Conservation (phyloP, 1,284 basidiomycete species). For the Pyrrhoderma lamaoense region DNA sequence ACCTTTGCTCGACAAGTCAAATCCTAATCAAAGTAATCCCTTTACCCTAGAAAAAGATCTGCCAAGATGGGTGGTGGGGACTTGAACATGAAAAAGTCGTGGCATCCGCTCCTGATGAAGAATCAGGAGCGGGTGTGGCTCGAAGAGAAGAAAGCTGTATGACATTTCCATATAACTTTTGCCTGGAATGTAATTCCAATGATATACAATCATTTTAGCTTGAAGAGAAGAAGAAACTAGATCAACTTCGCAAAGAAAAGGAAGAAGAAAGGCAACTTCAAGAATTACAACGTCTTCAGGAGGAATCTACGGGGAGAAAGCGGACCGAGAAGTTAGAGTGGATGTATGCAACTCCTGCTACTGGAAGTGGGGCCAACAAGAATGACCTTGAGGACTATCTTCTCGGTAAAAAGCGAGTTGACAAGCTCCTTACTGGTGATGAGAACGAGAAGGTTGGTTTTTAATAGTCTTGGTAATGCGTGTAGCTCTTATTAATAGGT, state of each 20-base stretch:
- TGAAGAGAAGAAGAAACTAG: slow-evolving; percentile 97
- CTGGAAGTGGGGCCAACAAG: slow-evolving; percentile 72
- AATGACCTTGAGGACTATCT: slow-evolving; percentile 96
- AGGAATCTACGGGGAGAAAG: slow-evolving; percentile 92
- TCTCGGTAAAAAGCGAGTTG: slow-evolving; percentile 96
- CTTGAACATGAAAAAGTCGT: slow-evolving; percentile 96
- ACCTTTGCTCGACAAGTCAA: no score
- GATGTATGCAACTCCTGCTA: slow-evolving; percentile 97
- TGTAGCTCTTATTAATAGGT: background rate
- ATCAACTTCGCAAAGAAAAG: slow-evolving; percentile 93
- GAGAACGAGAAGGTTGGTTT: slow-evolving; percentile 72
- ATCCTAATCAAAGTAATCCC: no score
- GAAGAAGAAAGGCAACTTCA: slow-evolving; percentile 96
- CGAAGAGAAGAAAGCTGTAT: slow-evolving; percentile 90
- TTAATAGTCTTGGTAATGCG: slow-evolving; percentile 3
- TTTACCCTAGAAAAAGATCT: slow-evolving; percentile 2
- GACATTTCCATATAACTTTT: slow-evolving; percentile 26
- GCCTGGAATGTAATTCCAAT: slow-evolving; percentile 14
- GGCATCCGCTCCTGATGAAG: slow-evolving; percentile 96
- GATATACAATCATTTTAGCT: slow-evolving; percentile 42
- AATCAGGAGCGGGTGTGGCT: slow-evolving; percentile 99
- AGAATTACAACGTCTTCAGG: slow-evolving; percentile 90
- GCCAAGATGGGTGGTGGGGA: slow-evolving; percentile 92
- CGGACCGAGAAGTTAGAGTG: slow-evolving; percentile 92
- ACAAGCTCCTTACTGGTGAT: slow-evolving; percentile 88